These are phyloP conservation scores for Lotus japonicus DNA, from an alignment of 306 rosid genomes.

Conservation along the genomic window DNA sequence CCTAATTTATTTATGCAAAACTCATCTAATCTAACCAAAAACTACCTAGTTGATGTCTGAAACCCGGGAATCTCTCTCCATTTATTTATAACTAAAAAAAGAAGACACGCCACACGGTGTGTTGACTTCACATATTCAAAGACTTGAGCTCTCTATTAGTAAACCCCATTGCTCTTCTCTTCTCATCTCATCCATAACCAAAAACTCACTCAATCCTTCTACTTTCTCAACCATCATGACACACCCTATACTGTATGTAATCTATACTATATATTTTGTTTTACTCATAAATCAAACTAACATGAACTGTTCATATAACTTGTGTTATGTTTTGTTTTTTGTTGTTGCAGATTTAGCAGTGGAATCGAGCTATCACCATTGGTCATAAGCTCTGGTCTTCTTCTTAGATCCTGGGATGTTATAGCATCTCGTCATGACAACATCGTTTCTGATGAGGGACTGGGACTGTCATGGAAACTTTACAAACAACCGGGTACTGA, in stretches of 20 bases:
- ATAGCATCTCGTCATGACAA: background rate
- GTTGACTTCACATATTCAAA: too few relatives aligned
- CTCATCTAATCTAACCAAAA: too few relatives aligned
- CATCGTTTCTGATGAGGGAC: background rate
- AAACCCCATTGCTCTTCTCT: too few relatives aligned
- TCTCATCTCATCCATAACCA: too few relatives aligned
- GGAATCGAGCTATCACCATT: slow-evolving; percentile 38
- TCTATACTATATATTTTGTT: too few relatives aligned
- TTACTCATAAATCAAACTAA: background rate
- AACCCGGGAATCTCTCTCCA: too few relatives aligned
- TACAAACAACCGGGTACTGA: background rate
- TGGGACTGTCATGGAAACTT: background rate
- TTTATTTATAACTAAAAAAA: too few relatives aligned
- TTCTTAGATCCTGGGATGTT: slow-evolving; percentile 24
- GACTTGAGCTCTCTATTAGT: too few relatives aligned
- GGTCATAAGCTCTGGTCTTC: slow-evolving; percentile 25
- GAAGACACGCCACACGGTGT: too few relatives aligned
- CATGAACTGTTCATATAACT: background rate
- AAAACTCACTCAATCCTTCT: too few relatives aligned
- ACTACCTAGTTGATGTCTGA: too few relatives aligned
- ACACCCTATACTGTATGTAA: background rate
- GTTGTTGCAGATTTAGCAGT: slow-evolving; percentile 42
- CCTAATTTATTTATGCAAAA: too few relatives aligned
- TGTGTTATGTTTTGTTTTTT: background rate
- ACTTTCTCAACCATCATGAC: background rate